Conservation (phyloP, 2,329 filamentous ascomycete genomes). For the Dothiorella sarmentorum region DNA sequence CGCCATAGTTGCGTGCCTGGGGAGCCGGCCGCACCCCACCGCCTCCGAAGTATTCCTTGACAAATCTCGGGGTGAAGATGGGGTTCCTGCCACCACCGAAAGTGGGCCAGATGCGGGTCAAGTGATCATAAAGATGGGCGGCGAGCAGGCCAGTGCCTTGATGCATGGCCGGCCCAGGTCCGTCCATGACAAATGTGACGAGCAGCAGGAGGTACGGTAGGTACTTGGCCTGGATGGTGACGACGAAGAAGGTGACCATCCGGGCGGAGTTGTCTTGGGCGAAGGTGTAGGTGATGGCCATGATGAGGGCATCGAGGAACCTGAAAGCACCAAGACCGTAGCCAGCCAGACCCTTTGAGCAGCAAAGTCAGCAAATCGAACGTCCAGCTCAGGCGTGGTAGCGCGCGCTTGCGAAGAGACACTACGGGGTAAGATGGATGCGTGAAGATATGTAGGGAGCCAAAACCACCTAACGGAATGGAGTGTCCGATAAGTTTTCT, state of each 20-base stretch:
- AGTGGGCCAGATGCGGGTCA: slow-evolving; percentile 81
- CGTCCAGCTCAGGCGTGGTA: not conserved
- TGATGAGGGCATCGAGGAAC: slow-evolving; percentile 62
- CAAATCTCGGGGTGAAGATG: slow-evolving; percentile 68
- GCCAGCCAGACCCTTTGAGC: slow-evolving; percentile 45
- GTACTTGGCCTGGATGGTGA: slow-evolving; percentile 78
- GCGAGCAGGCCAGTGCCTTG: slow-evolving; percentile 78
- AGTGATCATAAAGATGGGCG: slow-evolving; percentile 86
- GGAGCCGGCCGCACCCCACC: slow-evolving; percentile 8
- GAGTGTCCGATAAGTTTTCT: slow-evolving; percentile 54
- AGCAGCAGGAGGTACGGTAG: slow-evolving; percentile 77
- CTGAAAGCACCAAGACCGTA: slow-evolving; percentile 50
- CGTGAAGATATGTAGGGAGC: slow-evolving; percentile 59
- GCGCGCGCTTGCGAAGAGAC: not conserved
- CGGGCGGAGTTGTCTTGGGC: slow-evolving; percentile 79
- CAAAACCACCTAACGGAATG: slow-evolving; percentile 57
- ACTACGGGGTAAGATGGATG: not conserved
- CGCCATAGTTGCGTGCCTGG: slow-evolving; percentile 7
- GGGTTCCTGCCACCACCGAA: slow-evolving; percentile 81
- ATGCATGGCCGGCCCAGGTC: slow-evolving; percentile 54
- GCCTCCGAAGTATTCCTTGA: slow-evolving; percentile 64
- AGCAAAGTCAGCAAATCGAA: not conserved
- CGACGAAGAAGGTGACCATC: slow-evolving; percentile 74
- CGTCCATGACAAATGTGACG: slow-evolving; percentile 67
- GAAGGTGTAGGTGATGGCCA: slow-evolving; percentile 80